phyloP scores from a whole-genome alignment of 805 yeast genomes.

The Saccharomyces kudriavzevii region DNA sequence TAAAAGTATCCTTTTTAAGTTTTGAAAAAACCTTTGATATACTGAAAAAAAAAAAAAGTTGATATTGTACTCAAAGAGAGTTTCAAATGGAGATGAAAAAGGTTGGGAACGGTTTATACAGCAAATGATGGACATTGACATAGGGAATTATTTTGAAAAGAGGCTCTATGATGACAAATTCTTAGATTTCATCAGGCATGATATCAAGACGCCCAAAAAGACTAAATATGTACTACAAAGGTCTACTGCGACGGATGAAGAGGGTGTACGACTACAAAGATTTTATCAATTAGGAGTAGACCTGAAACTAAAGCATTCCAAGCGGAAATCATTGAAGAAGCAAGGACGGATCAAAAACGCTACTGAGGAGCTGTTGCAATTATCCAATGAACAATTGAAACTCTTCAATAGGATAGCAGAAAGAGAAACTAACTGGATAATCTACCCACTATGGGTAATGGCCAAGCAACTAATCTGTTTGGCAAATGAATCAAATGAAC shows the following conservation, averaged over 20 bases:
- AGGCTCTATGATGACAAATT: constrained; percentile 10
- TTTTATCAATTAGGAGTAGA: not conserved
- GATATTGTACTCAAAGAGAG: not conserved
- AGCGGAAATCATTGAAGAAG: constrained; percentile 2
- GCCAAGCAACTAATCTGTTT: constrained; percentile 22
- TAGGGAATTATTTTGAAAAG: constrained; percentile 9
- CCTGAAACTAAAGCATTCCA: constrained; percentile 2
- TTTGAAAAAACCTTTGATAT: not conserved
- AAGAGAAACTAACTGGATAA: constrained; percentile 44
- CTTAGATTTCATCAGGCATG: constrained; percentile 9
- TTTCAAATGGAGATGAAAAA: not conserved
- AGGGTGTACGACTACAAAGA: not conserved
- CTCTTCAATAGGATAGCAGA: constrained; percentile 47
- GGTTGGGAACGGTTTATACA: not conserved
- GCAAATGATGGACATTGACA: not conserved
- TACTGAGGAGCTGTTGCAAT: constrained; percentile 11
- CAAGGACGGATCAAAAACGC: not conserved
- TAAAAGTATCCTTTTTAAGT: not conserved
- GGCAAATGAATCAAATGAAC: constrained; percentile 18
- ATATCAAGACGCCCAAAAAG: not conserved
- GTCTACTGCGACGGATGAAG: not conserved
- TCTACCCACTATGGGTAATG: constrained; percentile 14
- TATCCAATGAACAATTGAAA: constrained; percentile 36
- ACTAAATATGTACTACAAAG: not conserved
- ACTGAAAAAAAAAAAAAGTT: not conserved